These are phyloP conservation scores for Fusarium brachygibbosum DNA, from an alignment of 2,329 filamentous ascomycete species.

Conservation along the genomic window DNA sequence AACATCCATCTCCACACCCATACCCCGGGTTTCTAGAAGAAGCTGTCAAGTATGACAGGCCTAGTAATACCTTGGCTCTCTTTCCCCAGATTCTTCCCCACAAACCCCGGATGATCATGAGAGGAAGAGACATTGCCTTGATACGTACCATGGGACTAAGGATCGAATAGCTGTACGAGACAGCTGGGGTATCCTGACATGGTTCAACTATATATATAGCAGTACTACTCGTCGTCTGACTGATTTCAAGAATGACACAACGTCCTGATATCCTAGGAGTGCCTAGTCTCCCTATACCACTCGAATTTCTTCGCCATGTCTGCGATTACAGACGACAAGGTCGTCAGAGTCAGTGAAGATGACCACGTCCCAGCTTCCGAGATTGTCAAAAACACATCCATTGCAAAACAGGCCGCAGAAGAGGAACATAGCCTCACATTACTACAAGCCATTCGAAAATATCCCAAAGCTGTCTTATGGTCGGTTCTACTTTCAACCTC, in stretches of 20 bases:
- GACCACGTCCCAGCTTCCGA: constrained; percentile 17
- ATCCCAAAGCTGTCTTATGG: constrained; percentile 37
- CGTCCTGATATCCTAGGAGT: no score
- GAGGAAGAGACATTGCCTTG: background rate
- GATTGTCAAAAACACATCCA: constrained; percentile 24
- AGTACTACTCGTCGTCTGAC: constrained; percentile 4
- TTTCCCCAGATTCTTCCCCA: constrained; percentile 25
- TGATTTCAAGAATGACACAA: background rate
- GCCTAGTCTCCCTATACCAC: background rate
- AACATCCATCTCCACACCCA: constrained; percentile 5
- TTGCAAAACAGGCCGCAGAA: constrained; percentile 36
- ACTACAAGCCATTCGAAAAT: constrained; percentile 30
- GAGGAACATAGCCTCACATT: constrained; percentile 33
- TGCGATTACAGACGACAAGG: constrained; percentile 29
- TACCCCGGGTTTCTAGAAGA: constrained; percentile 14
- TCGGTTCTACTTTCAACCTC: constrained; percentile 47
- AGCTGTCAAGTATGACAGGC: constrained; percentile 3
- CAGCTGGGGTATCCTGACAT: background rate
- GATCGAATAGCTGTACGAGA: background rate
- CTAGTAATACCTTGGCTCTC: background rate
- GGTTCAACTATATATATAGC: constrained; percentile 18
- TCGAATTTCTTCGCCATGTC: constrained; percentile 6
- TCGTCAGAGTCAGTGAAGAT: constrained; percentile 36
- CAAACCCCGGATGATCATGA: constrained; percentile 13
- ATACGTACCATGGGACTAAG: constrained; percentile 4